phyloP scores from a whole-genome alignment of 371 early-diverging fungal genomes.

The Funneliformis caledonium region DNA sequence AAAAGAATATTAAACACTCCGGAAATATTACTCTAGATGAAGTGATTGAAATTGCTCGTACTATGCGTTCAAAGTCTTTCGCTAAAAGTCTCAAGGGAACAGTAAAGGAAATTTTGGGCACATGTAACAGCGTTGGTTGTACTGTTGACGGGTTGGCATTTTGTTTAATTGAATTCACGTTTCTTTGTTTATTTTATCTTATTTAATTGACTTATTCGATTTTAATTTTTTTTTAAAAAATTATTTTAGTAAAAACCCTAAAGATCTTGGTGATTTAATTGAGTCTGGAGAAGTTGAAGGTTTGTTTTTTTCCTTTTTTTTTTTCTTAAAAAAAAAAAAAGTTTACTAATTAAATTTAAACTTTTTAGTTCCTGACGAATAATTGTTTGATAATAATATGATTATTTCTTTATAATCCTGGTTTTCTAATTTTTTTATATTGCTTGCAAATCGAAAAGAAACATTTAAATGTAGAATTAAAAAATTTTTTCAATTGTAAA shows the following conservation, averaged over 20 bases:
- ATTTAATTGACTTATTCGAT: background rate
- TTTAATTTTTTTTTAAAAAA: background rate
- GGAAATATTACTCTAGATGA: constrained; percentile 93
- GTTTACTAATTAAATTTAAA: background rate
- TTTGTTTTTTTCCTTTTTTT: constrained; percentile 48
- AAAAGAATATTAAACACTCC: constrained; percentile 98
- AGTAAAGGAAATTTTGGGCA: constrained; percentile 99
- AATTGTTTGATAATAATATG: background rate
- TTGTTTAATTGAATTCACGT: background rate
- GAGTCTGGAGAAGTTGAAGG: constrained; percentile 84
- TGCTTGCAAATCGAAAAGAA: too few species aligned
- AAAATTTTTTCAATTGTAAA: too few species aligned
- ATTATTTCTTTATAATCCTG: too few species aligned
- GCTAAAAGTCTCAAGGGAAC: constrained; percentile 90
- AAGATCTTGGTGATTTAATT: constrained; percentile 77
- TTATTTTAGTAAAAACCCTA: constrained; percentile 69
- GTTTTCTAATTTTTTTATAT: too few species aligned
- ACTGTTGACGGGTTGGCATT: constrained; percentile 78
- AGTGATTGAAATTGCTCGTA: constrained; percentile 97
- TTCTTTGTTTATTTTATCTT: background rate
- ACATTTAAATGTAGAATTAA: too few species aligned
- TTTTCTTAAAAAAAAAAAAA: too few species aligned
- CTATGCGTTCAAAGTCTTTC: constrained; percentile 93
- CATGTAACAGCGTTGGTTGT: constrained; percentile 96
- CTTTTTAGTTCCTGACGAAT: constrained; percentile 32